Evolutionary conservation across 176 grass and related monocot genomes (phyloP), one percentile per base, ranked within the genome.

Genomic region (Olyra latifolia): DNA sequence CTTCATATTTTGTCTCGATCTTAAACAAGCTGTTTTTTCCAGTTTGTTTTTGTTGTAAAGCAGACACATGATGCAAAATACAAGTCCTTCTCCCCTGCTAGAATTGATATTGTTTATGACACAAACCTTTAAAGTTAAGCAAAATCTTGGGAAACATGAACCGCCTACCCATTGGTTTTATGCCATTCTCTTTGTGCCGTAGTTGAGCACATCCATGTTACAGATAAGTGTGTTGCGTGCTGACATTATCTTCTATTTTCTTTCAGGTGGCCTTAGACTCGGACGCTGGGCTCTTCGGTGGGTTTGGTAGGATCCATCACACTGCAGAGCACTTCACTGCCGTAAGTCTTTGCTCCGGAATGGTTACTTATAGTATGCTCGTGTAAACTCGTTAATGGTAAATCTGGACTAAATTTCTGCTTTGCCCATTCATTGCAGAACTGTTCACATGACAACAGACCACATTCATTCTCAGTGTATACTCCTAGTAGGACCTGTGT

Each of bases 231-330:
- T 46, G 30, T 60, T 75, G 71, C 15, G 45, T 76, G 58, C 69
- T 71, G 56, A 82, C 72, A 57, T 17, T 47, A 11, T 68, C 11
- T 83, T 23, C 24, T 38, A 41, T 77, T 76, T 87, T 82, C 15
- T 81, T 70, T 74, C 77, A 99, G 96, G 87, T 95, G 42, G 90
- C 79, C 62, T 80, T 99, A 69, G 96, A 99, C 85, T 99, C 96
- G 2, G 96, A 99, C 45, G 93, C 91, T 87, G 84, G 76, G 32
- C 55, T 88, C n/a, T 99, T 95, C 76, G 96, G 96, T 64, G 96
- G 96, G 79, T 99, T 95, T 66, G 72, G 83, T 62, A 85, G 93
- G 66, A 91, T 99, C 65, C 81, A 95, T 93, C 93, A 95, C 39
- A 72, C 17, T 1, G 88, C 86, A 39, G 90, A 99, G 44, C 91